Conservation (phyloP, 1,284 basidiomycete species). For the Pseudozyma thailandica region DNA sequence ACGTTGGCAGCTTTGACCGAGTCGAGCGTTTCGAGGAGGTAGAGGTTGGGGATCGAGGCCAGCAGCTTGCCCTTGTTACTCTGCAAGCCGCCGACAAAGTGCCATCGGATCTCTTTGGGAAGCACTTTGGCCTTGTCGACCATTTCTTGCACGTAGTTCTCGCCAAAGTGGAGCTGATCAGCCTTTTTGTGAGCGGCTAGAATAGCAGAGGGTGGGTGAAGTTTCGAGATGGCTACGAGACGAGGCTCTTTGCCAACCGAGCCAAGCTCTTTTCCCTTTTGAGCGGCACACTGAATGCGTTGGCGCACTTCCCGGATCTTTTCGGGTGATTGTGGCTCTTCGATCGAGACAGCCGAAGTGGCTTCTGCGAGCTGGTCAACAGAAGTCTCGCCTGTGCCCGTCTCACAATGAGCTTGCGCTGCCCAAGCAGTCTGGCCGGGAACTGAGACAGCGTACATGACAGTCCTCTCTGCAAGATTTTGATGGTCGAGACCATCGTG, state of each 20-base stretch:
- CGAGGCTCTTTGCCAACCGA: slow-evolving; percentile 65
- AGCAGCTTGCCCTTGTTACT: slow-evolving; percentile 93
- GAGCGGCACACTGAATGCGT: slow-evolving; percentile 38
- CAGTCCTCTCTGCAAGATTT: slow-evolving; percentile 63
- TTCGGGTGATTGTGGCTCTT: slow-evolving; percentile 24
- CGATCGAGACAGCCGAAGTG: slow-evolving; percentile 19
- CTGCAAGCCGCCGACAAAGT: slow-evolving; percentile 94
- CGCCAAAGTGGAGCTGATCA: slow-evolving; percentile 91
- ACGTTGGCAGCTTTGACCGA: slow-evolving; percentile 84
- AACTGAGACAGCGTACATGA: slow-evolving; percentile 64
- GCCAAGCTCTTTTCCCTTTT: slow-evolving; percentile 38
- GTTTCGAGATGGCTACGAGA: slow-evolving; percentile 92
- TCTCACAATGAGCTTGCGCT: slow-evolving; percentile 28
- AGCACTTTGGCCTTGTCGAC: slow-evolving; percentile 75
- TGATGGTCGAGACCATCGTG: slow-evolving; percentile 48
- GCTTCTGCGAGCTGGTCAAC: slow-evolving; percentile 10
- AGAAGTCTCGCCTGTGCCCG: neutral
- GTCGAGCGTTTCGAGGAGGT: slow-evolving; percentile 89
- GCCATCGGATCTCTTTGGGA: slow-evolving; percentile 76
- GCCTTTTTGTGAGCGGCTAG: slow-evolving; percentile 71
- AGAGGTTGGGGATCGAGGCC: slow-evolving; percentile 88
- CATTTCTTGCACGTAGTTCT: slow-evolving; percentile 96
- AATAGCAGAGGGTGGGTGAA: slow-evolving; percentile 89
- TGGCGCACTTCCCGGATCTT: slow-evolving; percentile 41
- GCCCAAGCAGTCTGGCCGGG: slow-evolving; percentile 66